Evolutionary conservation across 257 asterid genomes (phyloP), one percentile per base, ranked within the genome.

Genomic region (Solanum verrucosum): DNA sequence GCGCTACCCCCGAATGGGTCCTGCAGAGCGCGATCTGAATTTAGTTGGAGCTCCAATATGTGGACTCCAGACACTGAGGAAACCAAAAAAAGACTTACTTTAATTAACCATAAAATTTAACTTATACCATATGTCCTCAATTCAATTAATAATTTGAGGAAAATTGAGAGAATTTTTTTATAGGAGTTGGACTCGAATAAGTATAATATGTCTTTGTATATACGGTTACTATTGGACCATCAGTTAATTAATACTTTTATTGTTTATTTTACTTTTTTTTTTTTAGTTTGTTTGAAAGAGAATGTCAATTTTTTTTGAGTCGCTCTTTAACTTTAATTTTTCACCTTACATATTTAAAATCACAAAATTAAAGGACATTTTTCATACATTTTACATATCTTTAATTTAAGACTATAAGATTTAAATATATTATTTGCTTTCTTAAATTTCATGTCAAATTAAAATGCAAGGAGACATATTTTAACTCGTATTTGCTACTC

Each of bases 51-150:
- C 46, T 40, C 46, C 4, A 40, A 9, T 40, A 40, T 40, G 4
- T 40, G 44, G 1, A 0, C 46, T 40, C 46, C 4, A 4, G 1
- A 40, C 12, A 40, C 12, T 3, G 12, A 0, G 3, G 0, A 38
- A 38, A 38, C 44, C 11, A 38, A 38, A 7, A 38, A 38, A 38
- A 60, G 6, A 23, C 5, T 21, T 60, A 60, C 27, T 23, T 60
- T 21, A 5, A 4, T 23, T 23, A 23, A 23, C 11, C 71, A 23
- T n/a, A 23, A 63, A 63, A 10, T 63, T 23, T n/a, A 63, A 9
- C 71, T 23, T n/a, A 63, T n/a, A 5, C 3, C 71, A 63, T 63
- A 2, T 63, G 71, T 9, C 31, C 15, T 10, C 71, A 63, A 59
- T 59, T 11, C 16, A 63, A n/a, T 5, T 1, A 63, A 9, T 1